Evolutionary conservation across 805 yeast species (phyloP).

Genomic region (Hanseniaspora clermontiae): DNA sequence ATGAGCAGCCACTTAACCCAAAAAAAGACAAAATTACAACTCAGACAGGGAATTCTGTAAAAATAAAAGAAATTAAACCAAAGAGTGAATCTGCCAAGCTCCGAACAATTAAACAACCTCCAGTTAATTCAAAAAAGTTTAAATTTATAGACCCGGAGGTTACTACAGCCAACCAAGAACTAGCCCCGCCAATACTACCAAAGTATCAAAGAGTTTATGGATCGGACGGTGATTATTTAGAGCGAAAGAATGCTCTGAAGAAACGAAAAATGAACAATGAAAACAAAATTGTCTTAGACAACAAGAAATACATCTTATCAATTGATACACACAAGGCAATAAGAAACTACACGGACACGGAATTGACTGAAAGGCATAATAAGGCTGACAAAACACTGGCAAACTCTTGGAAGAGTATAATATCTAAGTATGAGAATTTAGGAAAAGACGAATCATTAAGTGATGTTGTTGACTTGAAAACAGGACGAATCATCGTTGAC

Average conservation of each 20-base stretch:
- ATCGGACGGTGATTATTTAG: not conserved
- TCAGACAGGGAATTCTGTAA: too few species aligned
- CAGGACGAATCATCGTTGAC: constrained; percentile 53
- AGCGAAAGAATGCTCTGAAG: not conserved
- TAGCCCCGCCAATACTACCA: not conserved
- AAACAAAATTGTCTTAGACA: not conserved
- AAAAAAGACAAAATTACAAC: too few species aligned
- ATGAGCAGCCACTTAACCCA: not conserved
- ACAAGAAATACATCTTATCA: constrained; percentile 23
- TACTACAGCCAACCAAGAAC: not conserved
- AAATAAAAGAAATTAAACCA: not conserved
- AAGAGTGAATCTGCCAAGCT: not conserved
- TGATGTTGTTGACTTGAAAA: constrained; percentile 49
- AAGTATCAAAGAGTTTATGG: not conserved
- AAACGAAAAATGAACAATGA: not conserved
- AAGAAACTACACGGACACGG: constrained; percentile 23
- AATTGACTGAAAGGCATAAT: constrained; percentile 26
- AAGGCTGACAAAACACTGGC: constrained; percentile 28
- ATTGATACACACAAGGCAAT: constrained; percentile 20
- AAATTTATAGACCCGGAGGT: not conserved
- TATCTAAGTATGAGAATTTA: constrained; percentile 33
- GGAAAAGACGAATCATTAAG: constrained; percentile 42
- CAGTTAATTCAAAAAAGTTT: not conserved
- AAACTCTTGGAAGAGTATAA: constrained; percentile 39
- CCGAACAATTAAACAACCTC: not conserved